Conservation (phyloP, 305 asterid species). For the Rubia balearica region DNA sequence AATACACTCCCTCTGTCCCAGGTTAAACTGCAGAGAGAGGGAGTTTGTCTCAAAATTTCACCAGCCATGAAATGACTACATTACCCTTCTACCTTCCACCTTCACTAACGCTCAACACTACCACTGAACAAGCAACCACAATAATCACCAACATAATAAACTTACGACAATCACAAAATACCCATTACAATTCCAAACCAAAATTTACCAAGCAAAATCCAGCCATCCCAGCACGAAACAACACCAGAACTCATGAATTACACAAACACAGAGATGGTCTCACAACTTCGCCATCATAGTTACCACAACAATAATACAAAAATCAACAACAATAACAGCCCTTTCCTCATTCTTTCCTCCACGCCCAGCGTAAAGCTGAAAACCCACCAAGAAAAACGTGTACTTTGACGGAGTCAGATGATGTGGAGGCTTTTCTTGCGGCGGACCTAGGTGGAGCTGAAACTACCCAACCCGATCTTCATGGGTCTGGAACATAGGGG, state of each 20-base stretch:
- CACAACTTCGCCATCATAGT: conserved; percentile 34
- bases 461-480: conserved; percentile 11
- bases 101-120: no score
- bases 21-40: no score
- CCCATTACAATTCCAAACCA: no score
- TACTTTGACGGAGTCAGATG: conserved; percentile 5
- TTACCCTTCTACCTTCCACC: no score
- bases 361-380: background rate
- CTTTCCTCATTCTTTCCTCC: background rate
- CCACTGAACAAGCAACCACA: no score
- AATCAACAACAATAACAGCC: background rate
- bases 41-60: no score
- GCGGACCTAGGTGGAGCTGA: background rate
- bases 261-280: background rate
- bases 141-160: no score
- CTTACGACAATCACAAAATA: no score
- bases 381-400: conserved; percentile 1
- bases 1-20: no score
- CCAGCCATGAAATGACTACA: no score
- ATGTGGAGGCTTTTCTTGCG: conserved; percentile 8
- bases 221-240: background rate
- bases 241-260: background rate
- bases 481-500: conserved; percentile 9
- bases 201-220: background rate
- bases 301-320: background rate